Evolutionary conservation across 208 protist genomes (phyloP).

Genomic region (Trypanosoma vivax): DNA sequence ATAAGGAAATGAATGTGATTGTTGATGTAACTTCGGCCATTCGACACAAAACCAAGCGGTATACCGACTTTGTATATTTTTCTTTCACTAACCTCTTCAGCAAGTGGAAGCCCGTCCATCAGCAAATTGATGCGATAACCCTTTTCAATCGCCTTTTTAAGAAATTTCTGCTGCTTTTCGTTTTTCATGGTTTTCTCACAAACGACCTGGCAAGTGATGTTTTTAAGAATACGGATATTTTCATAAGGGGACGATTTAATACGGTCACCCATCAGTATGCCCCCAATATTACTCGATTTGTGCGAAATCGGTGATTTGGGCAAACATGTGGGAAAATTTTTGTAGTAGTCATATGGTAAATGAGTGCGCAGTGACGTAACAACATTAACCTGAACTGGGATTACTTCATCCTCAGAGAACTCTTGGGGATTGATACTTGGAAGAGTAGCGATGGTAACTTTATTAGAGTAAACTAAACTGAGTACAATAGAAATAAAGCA

Average conservation of each 20-base stretch:
- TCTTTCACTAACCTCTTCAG: constrained; percentile 15
- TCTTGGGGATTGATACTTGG: constrained; percentile 3
- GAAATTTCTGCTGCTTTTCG: constrained; percentile 14
- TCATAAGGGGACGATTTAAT: constrained; percentile 86
- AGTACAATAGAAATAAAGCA: no score
- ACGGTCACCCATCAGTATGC: constrained; percentile 85
- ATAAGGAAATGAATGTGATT: constrained; percentile 43
- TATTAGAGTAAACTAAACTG: no score
- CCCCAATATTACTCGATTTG: constrained; percentile 86
- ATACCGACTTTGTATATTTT: constrained; percentile 15
- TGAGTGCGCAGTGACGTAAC: constrained; percentile 79
- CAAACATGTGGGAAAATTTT: constrained; percentile 57
- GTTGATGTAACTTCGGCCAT: constrained; percentile 17
- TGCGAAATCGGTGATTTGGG: constrained; percentile 22
- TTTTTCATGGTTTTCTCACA: constrained; percentile 11
- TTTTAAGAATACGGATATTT: constrained; percentile 11
- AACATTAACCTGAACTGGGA: constrained; percentile 71
- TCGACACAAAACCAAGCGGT: constrained; percentile 13
- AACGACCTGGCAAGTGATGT: constrained; percentile 23
- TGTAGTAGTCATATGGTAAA: constrained; percentile 90
- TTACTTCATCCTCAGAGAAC: constrained; percentile 5
- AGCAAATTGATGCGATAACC: constrained; percentile 36
- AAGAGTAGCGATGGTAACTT: no score
- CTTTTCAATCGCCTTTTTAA: constrained; percentile 22
- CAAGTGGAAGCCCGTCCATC: constrained; percentile 35